phyloP scores from a whole-genome alignment of 2,329 filamentous ascomycete genomes.

The Fusarium udum region DNA sequence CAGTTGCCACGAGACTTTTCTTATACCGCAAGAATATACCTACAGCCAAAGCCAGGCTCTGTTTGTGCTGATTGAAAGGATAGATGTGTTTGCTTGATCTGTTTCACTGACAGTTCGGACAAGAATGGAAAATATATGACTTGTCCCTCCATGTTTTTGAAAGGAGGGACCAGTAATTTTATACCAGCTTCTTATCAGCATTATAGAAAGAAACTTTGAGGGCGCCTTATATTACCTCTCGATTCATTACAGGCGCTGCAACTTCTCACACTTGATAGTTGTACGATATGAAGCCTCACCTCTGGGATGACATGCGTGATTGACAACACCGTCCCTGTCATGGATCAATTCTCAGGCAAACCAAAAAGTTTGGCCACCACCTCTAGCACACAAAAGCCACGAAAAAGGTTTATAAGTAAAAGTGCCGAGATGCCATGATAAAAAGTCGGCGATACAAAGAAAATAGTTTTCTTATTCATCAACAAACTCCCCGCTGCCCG shows the following conservation, averaged over 20 bases:
- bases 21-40: not conserved
- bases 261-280: not conserved
- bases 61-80: not conserved
- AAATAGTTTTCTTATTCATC: not conserved
- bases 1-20: not conserved
- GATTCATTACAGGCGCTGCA: not conserved
- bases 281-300: not conserved
- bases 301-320: not conserved
- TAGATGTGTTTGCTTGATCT: not conserved
- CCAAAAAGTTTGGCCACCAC: slow-evolving; percentile 3
- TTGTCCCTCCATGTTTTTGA: too few species aligned
- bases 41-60: not conserved
- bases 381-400: not conserved
- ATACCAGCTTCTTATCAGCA: not conserved
- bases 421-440: not conserved
- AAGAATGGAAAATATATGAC: not conserved
- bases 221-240: not conserved
- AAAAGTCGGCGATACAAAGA: not conserved
- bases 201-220: not conserved
- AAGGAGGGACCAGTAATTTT: not conserved
- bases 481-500: not conserved
- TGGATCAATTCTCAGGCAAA: not conserved
- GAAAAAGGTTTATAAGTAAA: not conserved
- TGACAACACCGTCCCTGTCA: not conserved
- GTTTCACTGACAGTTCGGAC: not conserved